These are phyloP conservation scores for Metschnikowia rubicola DNA, from an alignment of 805 yeast genomes.

Conservation along the genomic window DNA sequence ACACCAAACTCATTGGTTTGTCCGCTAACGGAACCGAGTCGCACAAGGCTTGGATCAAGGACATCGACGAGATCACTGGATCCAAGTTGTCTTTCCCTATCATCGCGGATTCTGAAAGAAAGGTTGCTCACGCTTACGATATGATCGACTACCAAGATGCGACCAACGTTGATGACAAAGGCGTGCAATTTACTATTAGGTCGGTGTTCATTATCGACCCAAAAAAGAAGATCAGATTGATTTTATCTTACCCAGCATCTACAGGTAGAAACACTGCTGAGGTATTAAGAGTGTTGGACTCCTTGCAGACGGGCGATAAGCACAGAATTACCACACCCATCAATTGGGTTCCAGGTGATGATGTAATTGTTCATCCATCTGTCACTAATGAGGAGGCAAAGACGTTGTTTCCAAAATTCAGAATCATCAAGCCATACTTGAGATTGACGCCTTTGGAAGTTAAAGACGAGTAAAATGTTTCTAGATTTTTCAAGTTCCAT, in stretches of 20 bases:
- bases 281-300: constrained; percentile 85
- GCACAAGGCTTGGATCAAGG: constrained; percentile 85
- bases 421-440: constrained; percentile 85
- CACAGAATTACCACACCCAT: constrained; percentile 86
- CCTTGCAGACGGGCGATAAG: constrained; percentile 80
- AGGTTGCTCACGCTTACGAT: constrained; percentile 79
- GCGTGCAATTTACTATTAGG: constrained; percentile 83
- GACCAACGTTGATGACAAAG: constrained; percentile 62
- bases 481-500: too few relatives aligned
- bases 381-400: constrained; percentile 68
- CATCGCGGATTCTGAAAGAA: constrained; percentile 81
- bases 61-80: constrained; percentile 83
- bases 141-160: constrained; percentile 86
- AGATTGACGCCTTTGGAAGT: constrained; percentile 54
- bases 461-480: constrained; percentile 16
- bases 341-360: constrained; percentile 87
- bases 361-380: constrained; percentile 87
- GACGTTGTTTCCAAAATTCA: constrained; percentile 82
- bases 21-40: constrained; percentile 80
- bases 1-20: constrained; percentile 83
- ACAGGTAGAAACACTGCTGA: constrained; percentile 93
- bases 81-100: constrained; percentile 81
- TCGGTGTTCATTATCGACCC: constrained; percentile 92
- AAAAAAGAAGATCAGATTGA: constrained; percentile 78
- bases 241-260: constrained; percentile 87